These are phyloP conservation scores for Euptelea pleiosperma DNA, from an alignment of 164 flowering plant species.

Conservation along the genomic window DNA sequence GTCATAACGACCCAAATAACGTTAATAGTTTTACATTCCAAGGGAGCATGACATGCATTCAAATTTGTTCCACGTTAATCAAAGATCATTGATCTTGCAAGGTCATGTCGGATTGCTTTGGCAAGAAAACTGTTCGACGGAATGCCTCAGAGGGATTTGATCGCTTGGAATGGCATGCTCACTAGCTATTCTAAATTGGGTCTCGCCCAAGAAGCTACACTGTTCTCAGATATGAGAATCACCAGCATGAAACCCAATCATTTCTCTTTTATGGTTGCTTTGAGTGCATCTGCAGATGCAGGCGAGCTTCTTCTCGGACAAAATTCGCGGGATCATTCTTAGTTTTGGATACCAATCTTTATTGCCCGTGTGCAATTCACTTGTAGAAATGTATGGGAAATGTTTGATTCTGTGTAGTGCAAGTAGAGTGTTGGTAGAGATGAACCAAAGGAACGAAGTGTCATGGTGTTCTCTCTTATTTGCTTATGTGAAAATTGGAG, in stretches of 20 bases:
- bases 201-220: conserved; percentile 34
- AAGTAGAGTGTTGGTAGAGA: conserved; percentile 42
- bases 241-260: conserved; percentile 37
- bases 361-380: conserved; percentile 57
- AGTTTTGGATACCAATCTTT: conserved; percentile 39
- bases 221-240: conserved; percentile 49
- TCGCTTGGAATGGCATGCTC: conserved; percentile 64
- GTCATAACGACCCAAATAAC: background rate
- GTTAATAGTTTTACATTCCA: background rate
- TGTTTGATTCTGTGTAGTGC: conserved; percentile 42
- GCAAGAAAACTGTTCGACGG: conserved; percentile 65
- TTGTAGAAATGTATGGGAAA: conserved; percentile 75
- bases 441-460: conserved; percentile 43
- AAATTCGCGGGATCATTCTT: conserved; percentile 45
- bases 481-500: conserved; percentile 41
- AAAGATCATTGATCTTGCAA: conserved; percentile 29
- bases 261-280: conserved; percentile 54
- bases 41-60: conserved; percentile 19
- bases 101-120: conserved; percentile 27
- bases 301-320: conserved; percentile 35
- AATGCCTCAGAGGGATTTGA: conserved; percentile 50
- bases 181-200: conserved; percentile 48
- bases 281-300: conserved; percentile 42
- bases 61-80: conserved; percentile 30
- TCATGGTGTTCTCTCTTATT: conserved; percentile 74